These are phyloP conservation scores for Populus nigra DNA, from an alignment of 345 rosid species.

Conservation along the genomic window DNA sequence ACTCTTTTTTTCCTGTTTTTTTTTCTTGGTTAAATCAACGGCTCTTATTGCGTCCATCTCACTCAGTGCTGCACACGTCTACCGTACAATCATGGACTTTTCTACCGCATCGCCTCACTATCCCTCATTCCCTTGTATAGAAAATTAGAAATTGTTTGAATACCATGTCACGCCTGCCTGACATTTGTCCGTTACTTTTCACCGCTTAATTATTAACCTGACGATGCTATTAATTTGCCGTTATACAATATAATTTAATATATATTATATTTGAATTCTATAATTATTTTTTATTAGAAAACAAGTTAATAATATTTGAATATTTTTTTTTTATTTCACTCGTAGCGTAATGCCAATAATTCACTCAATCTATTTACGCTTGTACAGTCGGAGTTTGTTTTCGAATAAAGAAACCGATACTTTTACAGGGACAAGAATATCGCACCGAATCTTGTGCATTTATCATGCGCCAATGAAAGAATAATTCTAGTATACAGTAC, in stretches of 20 bases:
- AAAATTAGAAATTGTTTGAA: too few species aligned
- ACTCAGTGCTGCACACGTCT: neutral
- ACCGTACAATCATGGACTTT: neutral
- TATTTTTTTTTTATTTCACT: too few species aligned
- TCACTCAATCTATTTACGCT: neutral
- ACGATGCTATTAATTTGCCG: too few species aligned
- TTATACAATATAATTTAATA: too few species aligned
- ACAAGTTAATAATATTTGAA: too few species aligned
- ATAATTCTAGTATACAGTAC: too few species aligned
- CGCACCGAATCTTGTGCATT: neutral
- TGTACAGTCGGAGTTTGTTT: neutral
- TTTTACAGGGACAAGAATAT: neutral
- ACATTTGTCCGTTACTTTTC: neutral
- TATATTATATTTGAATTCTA: too few species aligned
- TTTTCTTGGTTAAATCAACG: constrained; percentile 21
- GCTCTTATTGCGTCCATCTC: constrained; percentile 17
- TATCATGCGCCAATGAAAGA: neutral
- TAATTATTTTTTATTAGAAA: too few species aligned
- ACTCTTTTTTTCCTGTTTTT: neutral
- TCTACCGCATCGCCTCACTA: too few species aligned
- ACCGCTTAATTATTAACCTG: too few species aligned
- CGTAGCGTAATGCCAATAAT: too few species aligned
- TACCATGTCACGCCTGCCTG: neutral
- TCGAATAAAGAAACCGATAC: neutral
- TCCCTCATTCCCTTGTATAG: too few species aligned